phyloP scores from a whole-genome alignment of 2,329 filamentous ascomycete species.

The Fusarium buxicola region DNA sequence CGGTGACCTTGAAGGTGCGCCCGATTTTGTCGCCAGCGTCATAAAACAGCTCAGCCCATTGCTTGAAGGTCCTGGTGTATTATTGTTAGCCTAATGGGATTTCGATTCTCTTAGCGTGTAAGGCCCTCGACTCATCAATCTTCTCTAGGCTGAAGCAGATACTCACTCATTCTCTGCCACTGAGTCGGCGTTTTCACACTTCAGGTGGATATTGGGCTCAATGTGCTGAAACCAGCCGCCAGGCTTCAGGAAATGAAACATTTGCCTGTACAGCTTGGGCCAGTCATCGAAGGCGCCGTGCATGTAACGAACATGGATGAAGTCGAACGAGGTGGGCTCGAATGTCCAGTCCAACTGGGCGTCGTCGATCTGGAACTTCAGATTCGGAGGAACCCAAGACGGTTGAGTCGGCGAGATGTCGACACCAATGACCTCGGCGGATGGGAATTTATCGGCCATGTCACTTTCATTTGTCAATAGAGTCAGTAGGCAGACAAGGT shows the following conservation, averaged over 20 bases:
- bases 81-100: background rate
- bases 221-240: constrained; percentile 36
- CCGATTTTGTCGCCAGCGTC: constrained; percentile 28
- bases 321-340: constrained; percentile 26
- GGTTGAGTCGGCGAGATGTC: constrained; percentile 24
- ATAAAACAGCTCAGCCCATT: constrained; percentile 34
- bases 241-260: constrained; percentile 25
- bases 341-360: constrained; percentile 24
- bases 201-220: constrained; percentile 26
- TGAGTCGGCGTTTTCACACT: constrained; percentile 20
- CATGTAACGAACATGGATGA: constrained; percentile 34
- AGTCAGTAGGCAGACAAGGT: rapidly evolving
- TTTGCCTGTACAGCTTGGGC: constrained; percentile 25
- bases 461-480: constrained; percentile 1
- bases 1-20: constrained; percentile 24
- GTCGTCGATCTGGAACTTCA: constrained; percentile 26
- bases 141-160: too few relatives aligned
- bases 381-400: constrained; percentile 15
- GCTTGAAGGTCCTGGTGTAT: constrained; percentile 14
- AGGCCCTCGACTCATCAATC: too few relatives aligned
- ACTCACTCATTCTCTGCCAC: constrained; percentile 26
- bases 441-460: constrained; percentile 29
- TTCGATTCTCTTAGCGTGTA: too few relatives aligned
- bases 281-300: constrained; percentile 31
- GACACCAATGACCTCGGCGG: constrained; percentile 19